Evolutionary conservation across 441 rosid genomes (phyloP), one percentile per base, ranked within the genome.

Genomic region (Melastoma candidum): DNA sequence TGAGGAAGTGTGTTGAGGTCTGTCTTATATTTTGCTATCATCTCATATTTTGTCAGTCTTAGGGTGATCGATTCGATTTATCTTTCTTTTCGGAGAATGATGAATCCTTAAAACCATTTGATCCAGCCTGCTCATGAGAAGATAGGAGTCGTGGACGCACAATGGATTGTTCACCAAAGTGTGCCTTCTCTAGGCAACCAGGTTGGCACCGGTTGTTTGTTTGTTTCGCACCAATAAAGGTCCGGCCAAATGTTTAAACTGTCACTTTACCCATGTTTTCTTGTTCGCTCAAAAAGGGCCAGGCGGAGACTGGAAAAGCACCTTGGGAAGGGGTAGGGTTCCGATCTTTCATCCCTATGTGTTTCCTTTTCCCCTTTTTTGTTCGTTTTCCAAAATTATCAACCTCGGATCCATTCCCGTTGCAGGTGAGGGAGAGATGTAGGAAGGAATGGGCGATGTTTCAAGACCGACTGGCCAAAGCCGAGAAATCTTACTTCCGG

Each of bases 121-220:
- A 36, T 36, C 8, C 73, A 88, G 97, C 88, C 84, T 32, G 95
- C 98, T 12, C 97, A 85, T 44, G 95, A 86, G 81, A 84, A 76
- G 64, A 88, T 88, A 44, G 98, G 97, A 71, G 98, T 93, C n/a
- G 86, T 93, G 11, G 97, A 93, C 69, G 76, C 88, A 61, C 98
- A 88, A 41, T 88, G 95, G 90, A 80, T 93, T 49, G 69, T 86
- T 58, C 98, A 93, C 72, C 92, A 84, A 68, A 63, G 95, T 46
- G 80, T 88, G 65, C 97, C 95, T 48, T 77, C 98, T 45, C 95
- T 93, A 0, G 95, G 96, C 57, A 83, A 74, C 75, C 97, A 93
- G 89, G 98, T 93, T 2, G 0, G 56, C 43, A 56, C 7, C 3
- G 43, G 7, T 29, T 46, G 10, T 17, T 13, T 17, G 4, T 43